Percentiles rank a stretch among this genome's conserved stretches.
phyloP scores from a whole-genome alignment of 202 grass and related monocot genomes.

The Setaria italica region DNA sequence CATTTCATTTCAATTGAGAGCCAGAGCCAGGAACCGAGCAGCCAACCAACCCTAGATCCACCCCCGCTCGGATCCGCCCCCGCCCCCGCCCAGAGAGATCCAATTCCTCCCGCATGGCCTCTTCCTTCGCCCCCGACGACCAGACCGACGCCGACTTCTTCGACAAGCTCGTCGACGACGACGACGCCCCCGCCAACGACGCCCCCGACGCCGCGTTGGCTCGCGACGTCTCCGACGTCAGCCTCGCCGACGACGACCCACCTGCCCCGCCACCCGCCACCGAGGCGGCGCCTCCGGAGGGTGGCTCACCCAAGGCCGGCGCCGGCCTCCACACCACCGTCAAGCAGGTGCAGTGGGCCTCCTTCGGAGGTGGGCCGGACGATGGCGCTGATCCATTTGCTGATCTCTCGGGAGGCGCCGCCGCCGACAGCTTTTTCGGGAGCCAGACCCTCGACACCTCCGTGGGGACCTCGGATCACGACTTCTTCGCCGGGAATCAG shows the following conservation, averaged over 20 bases:
- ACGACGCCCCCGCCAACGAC: constrained; percentile 47
- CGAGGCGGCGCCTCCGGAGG: constrained; percentile 35
- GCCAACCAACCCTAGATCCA: constrained; percentile 53
- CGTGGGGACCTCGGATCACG: constrained; percentile 37
- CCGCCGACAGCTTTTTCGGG: constrained; percentile 9
- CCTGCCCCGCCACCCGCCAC: constrained; percentile 7
- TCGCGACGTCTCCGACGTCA: constrained; percentile 45
- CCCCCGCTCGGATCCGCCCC: background rate
- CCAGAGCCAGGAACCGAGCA: background rate
- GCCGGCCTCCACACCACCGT: constrained; percentile 63
- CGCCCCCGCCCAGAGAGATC: constrained; percentile 19
- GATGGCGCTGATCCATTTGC: constrained; percentile 62
- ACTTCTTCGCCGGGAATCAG: constrained; percentile 24
- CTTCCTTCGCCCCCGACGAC: constrained; percentile 60
- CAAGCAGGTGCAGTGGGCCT: constrained; percentile 88
- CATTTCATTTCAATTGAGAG: constrained; percentile 5
- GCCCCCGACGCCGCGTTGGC: constrained; percentile 17
- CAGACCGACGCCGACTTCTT: constrained; percentile 97
- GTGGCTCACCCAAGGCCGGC: constrained; percentile 33
- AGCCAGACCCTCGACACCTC: constrained; percentile 41
- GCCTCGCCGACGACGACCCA: constrained; percentile 39
- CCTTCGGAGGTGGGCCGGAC: constrained; percentile 59
- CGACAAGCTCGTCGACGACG: constrained; percentile 83
- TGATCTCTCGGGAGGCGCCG: constrained; percentile 44
- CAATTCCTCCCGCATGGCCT: constrained; percentile 29